A percentile compares a stretch with the other conserved stretches of the same genome.
Evolutionary conservation across 78 protist genomes (phyloP).

Genomic region (Dictyostelium brefeldianum): DNA sequence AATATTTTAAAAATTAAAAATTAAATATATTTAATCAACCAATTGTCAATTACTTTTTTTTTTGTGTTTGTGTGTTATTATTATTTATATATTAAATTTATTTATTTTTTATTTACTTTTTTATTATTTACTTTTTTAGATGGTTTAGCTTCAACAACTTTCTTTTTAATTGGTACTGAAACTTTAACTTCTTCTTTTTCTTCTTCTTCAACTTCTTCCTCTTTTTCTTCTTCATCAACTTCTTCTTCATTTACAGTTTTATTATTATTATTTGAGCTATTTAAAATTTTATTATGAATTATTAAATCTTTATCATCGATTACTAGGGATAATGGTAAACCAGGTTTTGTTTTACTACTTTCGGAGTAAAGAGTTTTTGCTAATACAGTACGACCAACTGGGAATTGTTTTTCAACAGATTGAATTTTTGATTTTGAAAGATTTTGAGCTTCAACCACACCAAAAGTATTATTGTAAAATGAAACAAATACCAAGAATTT

Average conservation of each 20-base stretch:
- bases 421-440: conserved; percentile 3
- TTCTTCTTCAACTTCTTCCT: not conserved
- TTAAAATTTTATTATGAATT: not conserved
- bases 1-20: too few species aligned
- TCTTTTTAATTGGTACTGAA: not conserved
- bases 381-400: conserved; percentile 26
- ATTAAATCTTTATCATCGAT: conserved; percentile 12
- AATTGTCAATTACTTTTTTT: not conserved
- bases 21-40: too few species aligned
- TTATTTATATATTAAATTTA: not conserved
- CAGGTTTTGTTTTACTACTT: not conserved
- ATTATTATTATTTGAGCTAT: not conserved
- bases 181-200: not conserved
- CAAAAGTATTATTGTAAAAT: conserved; percentile 43
- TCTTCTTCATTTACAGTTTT: not conserved
- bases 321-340: not conserved
- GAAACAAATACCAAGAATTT: conserved; percentile 12
- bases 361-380: conserved; percentile 1
- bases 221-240: not conserved
- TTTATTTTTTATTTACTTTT: not conserved
- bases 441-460: conserved; percentile 33
- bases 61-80: not conserved
- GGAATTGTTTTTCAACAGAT: conserved; percentile 24
- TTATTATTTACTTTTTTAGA: conserved; percentile 6
- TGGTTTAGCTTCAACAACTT: not conserved